Percentiles rank a stretch among this genome's conserved stretches.
phyloP scores from a whole-genome alignment of 768 basidiomycete genomes.

The Podaxis sp. region DNA sequence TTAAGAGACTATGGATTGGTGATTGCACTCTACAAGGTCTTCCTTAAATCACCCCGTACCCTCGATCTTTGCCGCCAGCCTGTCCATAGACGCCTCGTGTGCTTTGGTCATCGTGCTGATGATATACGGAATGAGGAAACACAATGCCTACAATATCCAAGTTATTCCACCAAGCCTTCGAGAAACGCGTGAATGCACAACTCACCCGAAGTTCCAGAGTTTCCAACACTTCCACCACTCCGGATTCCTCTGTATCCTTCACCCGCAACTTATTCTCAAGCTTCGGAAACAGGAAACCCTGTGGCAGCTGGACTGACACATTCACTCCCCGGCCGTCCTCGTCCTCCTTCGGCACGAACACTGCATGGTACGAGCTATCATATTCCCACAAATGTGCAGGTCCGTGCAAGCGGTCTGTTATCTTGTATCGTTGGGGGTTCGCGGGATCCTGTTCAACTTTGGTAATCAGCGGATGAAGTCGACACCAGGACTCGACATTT shows the following conservation, averaged over 20 bases:
- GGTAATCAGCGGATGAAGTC: constrained; percentile 10
- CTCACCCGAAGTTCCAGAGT: constrained; percentile 27
- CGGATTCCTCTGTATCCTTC: constrained; percentile 15
- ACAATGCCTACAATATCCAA: constrained; percentile 24
- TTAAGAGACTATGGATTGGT: background rate
- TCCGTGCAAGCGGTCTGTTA: constrained; percentile 11
- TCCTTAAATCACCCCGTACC: constrained; percentile 1
- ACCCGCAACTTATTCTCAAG: constrained; percentile 18
- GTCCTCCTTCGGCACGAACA: constrained; percentile 11
- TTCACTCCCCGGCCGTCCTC: constrained; percentile 20
- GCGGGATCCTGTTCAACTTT: constrained; percentile 12
- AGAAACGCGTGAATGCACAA: background rate
- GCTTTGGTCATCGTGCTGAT: constrained; percentile 26
- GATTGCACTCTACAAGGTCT: background rate
- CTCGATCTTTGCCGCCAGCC: constrained; percentile 24
- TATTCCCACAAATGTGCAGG: constrained; percentile 3
- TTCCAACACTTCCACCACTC: constrained; percentile 25
- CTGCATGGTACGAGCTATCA: constrained; percentile 1
- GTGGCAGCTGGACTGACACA: constrained; percentile 14
- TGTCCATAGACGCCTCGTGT: constrained; percentile 27
- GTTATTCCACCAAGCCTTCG: background rate
- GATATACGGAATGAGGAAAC: constrained; percentile 34
- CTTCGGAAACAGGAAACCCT: constrained; percentile 13
- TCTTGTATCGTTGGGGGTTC: constrained; percentile 7
- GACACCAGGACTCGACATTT: background rate